A percentile compares a stretch with the other conserved stretches of the same genome.
phyloP scores from a whole-genome alignment of 2,329 filamentous ascomycete species.

The Pyrenochaeta sp. region DNA sequence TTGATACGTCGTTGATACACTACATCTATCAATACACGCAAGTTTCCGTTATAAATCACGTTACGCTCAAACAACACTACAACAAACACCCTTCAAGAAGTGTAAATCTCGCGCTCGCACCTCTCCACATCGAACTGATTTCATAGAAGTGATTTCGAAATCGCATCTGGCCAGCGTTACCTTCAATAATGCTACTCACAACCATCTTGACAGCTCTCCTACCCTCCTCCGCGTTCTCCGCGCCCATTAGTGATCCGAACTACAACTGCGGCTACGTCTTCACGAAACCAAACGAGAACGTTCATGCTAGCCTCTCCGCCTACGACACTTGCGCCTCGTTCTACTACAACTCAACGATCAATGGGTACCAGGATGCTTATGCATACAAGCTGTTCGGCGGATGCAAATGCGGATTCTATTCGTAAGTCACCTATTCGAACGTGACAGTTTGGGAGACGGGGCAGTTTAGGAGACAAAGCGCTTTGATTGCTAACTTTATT shows the following conservation, averaged over 20 bases:
- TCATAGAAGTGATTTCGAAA: too few relatives aligned
- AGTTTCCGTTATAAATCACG: background rate
- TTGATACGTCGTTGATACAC: background rate
- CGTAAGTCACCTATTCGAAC: background rate
- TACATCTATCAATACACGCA: background rate
- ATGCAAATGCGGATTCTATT: constrained; percentile 12
- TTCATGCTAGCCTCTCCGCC: constrained; percentile 8
- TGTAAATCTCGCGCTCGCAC: background rate
- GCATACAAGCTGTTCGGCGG: constrained; percentile 14
- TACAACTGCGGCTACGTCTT: constrained; percentile 17
- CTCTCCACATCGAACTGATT: too few relatives aligned
- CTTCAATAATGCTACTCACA: background rate
- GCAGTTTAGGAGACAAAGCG: background rate
- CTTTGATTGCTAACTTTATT: background rate
- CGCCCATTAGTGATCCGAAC: background rate
- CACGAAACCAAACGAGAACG: constrained; percentile 12
- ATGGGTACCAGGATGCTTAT: constrained; percentile 12
- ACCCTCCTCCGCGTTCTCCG: background rate
- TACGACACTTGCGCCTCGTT: constrained; percentile 3
- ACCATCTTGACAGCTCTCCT: background rate
- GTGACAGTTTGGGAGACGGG: background rate
- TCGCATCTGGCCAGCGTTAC: background rate
- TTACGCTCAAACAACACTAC: background rate
- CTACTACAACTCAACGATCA: constrained; percentile 12
- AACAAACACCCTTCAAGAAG: background rate